A percentile compares a stretch with the other conserved stretches of the same genome.
Evolutionary conservation across 2,329 filamentous ascomycete genomes (phyloP).

Genomic region (Massarina eburnea): DNA sequence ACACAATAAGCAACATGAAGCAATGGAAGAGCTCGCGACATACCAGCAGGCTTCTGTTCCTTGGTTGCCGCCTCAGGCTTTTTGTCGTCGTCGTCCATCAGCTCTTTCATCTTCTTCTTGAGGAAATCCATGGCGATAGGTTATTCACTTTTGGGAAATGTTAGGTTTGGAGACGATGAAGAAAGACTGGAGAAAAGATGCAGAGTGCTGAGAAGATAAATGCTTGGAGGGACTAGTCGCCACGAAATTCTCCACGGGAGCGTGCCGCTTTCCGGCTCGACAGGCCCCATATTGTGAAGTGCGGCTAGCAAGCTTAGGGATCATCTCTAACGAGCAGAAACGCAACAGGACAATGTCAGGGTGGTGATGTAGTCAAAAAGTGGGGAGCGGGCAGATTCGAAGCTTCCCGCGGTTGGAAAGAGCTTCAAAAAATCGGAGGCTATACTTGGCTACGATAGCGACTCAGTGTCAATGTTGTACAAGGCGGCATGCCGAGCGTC

Average conservation of each 20-base stretch:
- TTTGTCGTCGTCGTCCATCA: slow-evolving; percentile 45
- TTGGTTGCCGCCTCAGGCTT: slow-evolving; percentile 36
- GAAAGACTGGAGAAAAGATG: slow-evolving; percentile 2
- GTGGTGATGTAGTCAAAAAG: slow-evolving; percentile 6
- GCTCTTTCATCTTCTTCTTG: slow-evolving; percentile 50
- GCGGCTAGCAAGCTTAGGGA: slow-evolving; percentile 19
- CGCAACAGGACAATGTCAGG: slow-evolving; percentile 12
- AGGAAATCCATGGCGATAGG: slow-evolving; percentile 46
- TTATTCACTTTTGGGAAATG: background rate
- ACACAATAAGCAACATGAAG: background rate
- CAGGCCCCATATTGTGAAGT: slow-evolving; percentile 14
- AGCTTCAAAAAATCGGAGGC: too few species aligned
- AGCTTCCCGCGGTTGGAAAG: too few species aligned
- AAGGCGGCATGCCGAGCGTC: too few species aligned
- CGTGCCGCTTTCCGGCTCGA: slow-evolving; percentile 13
- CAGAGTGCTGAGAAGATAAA: slow-evolving; percentile 4
- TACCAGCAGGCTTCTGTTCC: slow-evolving; percentile 24
- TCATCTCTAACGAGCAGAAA: slow-evolving; percentile 12
- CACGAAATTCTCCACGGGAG: slow-evolving; percentile 10
- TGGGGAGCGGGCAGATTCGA: background rate
- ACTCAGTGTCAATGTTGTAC: too few species aligned
- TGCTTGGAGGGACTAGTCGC: slow-evolving; percentile 6
- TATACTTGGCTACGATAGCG: too few species aligned
- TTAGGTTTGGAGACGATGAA: too few species aligned
- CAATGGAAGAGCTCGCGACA: background rate